A percentile compares a stretch with the other conserved stretches of the same genome.
Conservation (phyloP, 768 basidiomycete species). For the Candolleomyces eurysporus region DNA sequence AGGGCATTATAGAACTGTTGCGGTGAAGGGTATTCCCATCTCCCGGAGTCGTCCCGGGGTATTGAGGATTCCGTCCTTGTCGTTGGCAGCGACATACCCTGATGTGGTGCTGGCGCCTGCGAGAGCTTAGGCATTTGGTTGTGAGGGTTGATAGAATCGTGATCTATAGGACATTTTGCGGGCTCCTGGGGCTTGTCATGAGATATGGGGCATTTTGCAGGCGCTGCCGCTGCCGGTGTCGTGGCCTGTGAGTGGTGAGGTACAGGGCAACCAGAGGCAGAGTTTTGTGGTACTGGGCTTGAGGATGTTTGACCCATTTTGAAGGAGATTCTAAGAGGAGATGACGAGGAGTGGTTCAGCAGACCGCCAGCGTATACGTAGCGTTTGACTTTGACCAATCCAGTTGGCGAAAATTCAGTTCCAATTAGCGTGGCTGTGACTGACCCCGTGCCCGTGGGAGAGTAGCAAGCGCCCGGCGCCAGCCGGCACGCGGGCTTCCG, state of each 20-base stretch:
- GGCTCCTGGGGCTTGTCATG: constrained; percentile 33
- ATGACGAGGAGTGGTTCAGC: background rate
- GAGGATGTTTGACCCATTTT: constrained; percentile 50
- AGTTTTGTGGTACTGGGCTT: constrained; percentile 19
- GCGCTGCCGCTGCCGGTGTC: constrained; percentile 11
- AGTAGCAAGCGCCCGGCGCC: background rate
- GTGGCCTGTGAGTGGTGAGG: constrained; percentile 24
- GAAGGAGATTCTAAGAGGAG: background rate
- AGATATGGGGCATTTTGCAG: constrained; percentile 43
- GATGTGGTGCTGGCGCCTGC: constrained; percentile 60
- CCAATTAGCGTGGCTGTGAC: background rate
- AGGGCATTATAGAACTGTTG: constrained; percentile 99
- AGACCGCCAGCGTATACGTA: too few relatives aligned
- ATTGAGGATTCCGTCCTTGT: constrained; percentile 82
- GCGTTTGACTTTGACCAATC: too few relatives aligned
- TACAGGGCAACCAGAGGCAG: constrained; percentile 37
- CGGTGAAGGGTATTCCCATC: constrained; percentile 96
- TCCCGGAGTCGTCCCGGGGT: constrained; percentile 56
- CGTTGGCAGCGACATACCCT: constrained; percentile 62
- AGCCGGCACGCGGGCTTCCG: too few relatives aligned
- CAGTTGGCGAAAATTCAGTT: background rate
- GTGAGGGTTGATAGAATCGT: constrained; percentile 56
- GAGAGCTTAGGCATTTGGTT: constrained; percentile 91
- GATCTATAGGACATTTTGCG: constrained; percentile 64
- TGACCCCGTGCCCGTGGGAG: background rate